Conservation (phyloP, 495 filamentous ascomycete species). For the Penicillium daleae region DNA sequence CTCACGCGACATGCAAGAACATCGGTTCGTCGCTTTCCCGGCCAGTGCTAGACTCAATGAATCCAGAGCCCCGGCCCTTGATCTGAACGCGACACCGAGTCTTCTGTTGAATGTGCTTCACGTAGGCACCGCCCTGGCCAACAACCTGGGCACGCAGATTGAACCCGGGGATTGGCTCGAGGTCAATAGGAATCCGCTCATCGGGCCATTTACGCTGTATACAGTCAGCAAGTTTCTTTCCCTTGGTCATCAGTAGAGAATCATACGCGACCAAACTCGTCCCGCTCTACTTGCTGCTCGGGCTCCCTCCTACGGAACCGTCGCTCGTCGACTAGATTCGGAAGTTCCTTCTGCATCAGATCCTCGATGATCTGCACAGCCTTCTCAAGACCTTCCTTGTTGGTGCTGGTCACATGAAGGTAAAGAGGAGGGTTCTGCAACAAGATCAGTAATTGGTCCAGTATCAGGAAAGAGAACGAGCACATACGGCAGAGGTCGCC, state of each 20-base stretch:
- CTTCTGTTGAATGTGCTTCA: constrained; percentile 96
- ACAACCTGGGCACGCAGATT: constrained; percentile 95
- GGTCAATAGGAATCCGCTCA: constrained; percentile 85
- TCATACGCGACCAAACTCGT: constrained; percentile 86
- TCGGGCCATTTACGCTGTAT: constrained; percentile 97
- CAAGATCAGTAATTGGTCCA: constrained; percentile 2
- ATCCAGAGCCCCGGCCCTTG: constrained; percentile 95
- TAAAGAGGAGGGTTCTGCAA: constrained; percentile 87
- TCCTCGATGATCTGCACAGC: constrained; percentile 87
- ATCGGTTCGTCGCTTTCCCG: constrained; percentile 92
- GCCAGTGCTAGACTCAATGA: constrained; percentile 80
- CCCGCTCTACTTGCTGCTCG: constrained; percentile 84
- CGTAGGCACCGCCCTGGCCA: constrained; percentile 87
- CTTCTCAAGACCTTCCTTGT: constrained; percentile 86
- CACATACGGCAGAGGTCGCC: constrained; percentile 86
- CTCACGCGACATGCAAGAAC: constrained; percentile 91
- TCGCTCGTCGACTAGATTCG: constrained; percentile 92
- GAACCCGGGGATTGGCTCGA: constrained; percentile 93
- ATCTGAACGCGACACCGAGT: constrained; percentile 96
- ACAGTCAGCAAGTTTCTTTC: constrained; percentile 25
- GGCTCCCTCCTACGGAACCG: constrained; percentile 89
- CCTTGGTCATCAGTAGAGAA: neutral
- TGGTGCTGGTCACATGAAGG: constrained; percentile 92
- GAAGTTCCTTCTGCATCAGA: constrained; percentile 93
- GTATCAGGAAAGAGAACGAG: neutral